A percentile compares a stretch with the other conserved stretches of the same genome.
These are phyloP conservation scores for Cryptococcus wingfieldii DNA, from an alignment of 1,284 basidiomycete species.

Conservation along the genomic window DNA sequence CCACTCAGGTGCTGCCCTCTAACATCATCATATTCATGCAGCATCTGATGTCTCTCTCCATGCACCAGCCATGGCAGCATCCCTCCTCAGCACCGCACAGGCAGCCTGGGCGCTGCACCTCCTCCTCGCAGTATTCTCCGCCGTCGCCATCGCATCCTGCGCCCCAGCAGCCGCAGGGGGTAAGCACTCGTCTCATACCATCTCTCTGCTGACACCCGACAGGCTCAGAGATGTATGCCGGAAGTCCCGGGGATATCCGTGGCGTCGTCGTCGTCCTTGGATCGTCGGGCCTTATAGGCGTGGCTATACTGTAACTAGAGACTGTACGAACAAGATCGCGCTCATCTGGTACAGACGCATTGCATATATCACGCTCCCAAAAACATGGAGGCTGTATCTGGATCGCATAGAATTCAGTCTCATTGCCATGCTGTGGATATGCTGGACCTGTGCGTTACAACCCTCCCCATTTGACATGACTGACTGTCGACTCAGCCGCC, in stretches of 20 bases:
- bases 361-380: constrained; percentile 13
- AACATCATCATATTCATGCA: not conserved
- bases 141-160: constrained; percentile 16
- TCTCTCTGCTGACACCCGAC: not conserved
- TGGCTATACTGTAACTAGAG: constrained; percentile 18
- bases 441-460: constrained; percentile 31
- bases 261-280: constrained; percentile 24
- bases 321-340: not conserved
- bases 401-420: constrained; percentile 36
- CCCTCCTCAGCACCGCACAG: constrained; percentile 18
- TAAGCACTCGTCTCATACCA: constrained; percentile 5
- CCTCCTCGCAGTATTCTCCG: constrained; percentile 14
- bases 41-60: not conserved
- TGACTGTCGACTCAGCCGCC: constrained; percentile 18
- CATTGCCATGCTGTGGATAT: constrained; percentile 36
- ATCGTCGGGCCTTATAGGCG: constrained; percentile 17
- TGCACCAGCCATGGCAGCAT: not conserved
- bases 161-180: constrained; percentile 21
- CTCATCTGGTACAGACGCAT: constrained; percentile 18
- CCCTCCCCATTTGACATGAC: not conserved
- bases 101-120: constrained; percentile 24
- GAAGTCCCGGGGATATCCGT: constrained; percentile 27
- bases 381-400: constrained; percentile 31
- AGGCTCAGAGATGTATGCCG: constrained; percentile 23
- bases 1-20: not conserved